A percentile compares a stretch with the other conserved stretches of the same genome.
Evolutionary conservation across 2,329 filamentous ascomycete genomes (phyloP).

Genomic region (Chaetomium globosum): DNA sequence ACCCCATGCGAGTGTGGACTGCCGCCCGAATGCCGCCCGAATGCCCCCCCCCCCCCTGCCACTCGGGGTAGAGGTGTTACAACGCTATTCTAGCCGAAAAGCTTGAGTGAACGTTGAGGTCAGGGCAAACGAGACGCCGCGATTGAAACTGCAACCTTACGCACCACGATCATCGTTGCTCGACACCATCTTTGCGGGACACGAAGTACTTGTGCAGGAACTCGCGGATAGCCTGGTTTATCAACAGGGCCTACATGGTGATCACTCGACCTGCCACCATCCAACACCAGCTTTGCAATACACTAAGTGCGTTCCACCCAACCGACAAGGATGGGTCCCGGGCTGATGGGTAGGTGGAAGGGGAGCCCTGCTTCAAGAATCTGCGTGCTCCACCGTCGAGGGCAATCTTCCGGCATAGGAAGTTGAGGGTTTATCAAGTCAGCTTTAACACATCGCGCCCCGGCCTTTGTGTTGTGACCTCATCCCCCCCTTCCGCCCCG

Average conservation of each 20-base stretch:
- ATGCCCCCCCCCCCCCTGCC: background rate
- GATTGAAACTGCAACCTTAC: background rate
- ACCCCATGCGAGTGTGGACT: background rate
- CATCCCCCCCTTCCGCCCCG: background rate
- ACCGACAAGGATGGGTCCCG: conserved; percentile 6
- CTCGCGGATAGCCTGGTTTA: too few relatives aligned
- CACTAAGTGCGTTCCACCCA: background rate
- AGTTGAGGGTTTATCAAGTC: background rate
- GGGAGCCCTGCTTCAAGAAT: conserved; percentile 20
- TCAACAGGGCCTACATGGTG: too few relatives aligned
- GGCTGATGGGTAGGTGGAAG: background rate
- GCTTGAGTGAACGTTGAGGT: conserved; percentile 14
- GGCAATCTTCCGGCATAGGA: conserved; percentile 13
- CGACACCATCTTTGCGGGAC: background rate
- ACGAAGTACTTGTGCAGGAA: too few relatives aligned
- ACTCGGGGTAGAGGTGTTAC: background rate
- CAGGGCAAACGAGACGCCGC: background rate
- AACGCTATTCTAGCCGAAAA: conserved; percentile 17
- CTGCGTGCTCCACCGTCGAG: conserved; percentile 18
- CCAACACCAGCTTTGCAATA: background rate
- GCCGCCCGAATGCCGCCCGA: background rate
- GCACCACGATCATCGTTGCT: background rate
- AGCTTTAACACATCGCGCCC: background rate
- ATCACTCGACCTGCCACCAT: too few relatives aligned
- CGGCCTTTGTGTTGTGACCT: background rate